phyloP scores from a whole-genome alignment of 1,284 basidiomycete genomes.

The Cryptococcus neoformans region DNA sequence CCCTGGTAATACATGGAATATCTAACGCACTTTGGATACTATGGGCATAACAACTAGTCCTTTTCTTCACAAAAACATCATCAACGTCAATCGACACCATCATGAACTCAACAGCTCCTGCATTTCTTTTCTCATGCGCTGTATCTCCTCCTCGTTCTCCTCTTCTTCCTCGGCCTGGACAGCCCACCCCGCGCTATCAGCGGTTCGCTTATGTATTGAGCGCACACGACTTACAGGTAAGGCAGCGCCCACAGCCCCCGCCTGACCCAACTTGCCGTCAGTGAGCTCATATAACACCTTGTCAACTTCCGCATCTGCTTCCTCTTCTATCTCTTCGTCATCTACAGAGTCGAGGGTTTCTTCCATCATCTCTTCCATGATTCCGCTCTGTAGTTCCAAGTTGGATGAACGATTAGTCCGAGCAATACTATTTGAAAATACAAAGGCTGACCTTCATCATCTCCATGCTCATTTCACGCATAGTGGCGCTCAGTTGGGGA shows the following conservation, averaged over 20 bases:
- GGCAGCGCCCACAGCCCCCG: constrained; percentile 66
- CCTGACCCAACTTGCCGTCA: constrained; percentile 88
- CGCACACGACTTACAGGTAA: constrained; percentile 64
- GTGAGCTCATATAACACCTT: constrained; percentile 95
- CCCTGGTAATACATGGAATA: background rate
- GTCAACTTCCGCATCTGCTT: constrained; percentile 96
- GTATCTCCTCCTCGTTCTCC: constrained; percentile 78
- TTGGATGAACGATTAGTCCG: background rate
- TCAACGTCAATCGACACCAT: background rate
- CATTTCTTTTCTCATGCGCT: constrained; percentile 79
- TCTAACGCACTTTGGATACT: background rate
- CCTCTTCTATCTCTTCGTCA: constrained; percentile 92
- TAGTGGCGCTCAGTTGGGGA: constrained; percentile 85
- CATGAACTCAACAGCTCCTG: constrained; percentile 75
- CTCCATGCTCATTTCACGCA: constrained; percentile 98
- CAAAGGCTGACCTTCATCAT: constrained; percentile 80
- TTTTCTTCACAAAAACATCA: background rate
- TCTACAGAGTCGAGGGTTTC: constrained; percentile 74
- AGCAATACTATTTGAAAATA: background rate
- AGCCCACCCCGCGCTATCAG: background rate
- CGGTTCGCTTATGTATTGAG: background rate
- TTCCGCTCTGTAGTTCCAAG: constrained; percentile 63
- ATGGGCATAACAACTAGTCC: background rate
- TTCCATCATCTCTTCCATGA: constrained; percentile 91
- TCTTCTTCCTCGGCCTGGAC: constrained; percentile 62